These are phyloP conservation scores for Coprinopsis strossmayeri DNA, from an alignment of 768 basidiomycete species.

Conservation along the genomic window DNA sequence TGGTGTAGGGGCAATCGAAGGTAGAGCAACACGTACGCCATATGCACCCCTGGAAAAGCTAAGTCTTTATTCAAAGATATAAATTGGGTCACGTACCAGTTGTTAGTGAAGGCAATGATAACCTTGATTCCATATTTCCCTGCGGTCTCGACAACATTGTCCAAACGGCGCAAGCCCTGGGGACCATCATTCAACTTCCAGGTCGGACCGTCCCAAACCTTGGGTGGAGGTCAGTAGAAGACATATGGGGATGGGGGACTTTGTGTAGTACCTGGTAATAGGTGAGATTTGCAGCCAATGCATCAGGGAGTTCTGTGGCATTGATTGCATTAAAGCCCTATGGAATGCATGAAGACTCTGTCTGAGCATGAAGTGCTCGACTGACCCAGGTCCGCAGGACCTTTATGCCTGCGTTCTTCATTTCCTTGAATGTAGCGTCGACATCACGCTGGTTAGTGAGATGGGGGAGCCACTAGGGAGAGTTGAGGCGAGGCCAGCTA, in stretches of 20 bases:
- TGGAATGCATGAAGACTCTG: background rate
- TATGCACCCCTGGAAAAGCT: slow-evolving; percentile 41
- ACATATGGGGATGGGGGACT: too few species aligned
- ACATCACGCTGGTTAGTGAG: slow-evolving; percentile 42
- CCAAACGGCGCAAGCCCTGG: slow-evolving; percentile 47
- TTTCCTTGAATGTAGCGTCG: slow-evolving; percentile 40
- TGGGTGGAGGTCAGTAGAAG: too few species aligned
- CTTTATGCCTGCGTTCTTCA: slow-evolving; percentile 42
- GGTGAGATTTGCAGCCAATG: slow-evolving; percentile 35
- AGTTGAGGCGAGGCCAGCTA: background rate
- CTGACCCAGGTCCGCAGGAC: slow-evolving; percentile 50
- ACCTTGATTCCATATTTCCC: slow-evolving; percentile 44
- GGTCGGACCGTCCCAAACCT: slow-evolving; percentile 43
- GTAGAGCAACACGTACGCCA: slow-evolving; percentile 29
- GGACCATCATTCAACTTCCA: slow-evolving; percentile 47
- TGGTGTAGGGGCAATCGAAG: background rate
- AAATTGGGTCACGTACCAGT: slow-evolving; percentile 33
- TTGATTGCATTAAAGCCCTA: slow-evolving; percentile 41
- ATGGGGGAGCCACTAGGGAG: slow-evolving; percentile 49
- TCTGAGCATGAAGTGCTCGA: background rate
- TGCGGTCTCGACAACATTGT: slow-evolving; percentile 43
- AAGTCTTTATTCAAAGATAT: background rate
- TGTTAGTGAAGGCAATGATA: slow-evolving; percentile 49
- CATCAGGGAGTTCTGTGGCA: slow-evolving; percentile 37
- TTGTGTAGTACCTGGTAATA: slow-evolving; percentile 50